Evolutionary conservation across 306 rosid genomes (phyloP), one percentile per base, ranked within the genome.

Genomic region (Quercus variabilis): DNA sequence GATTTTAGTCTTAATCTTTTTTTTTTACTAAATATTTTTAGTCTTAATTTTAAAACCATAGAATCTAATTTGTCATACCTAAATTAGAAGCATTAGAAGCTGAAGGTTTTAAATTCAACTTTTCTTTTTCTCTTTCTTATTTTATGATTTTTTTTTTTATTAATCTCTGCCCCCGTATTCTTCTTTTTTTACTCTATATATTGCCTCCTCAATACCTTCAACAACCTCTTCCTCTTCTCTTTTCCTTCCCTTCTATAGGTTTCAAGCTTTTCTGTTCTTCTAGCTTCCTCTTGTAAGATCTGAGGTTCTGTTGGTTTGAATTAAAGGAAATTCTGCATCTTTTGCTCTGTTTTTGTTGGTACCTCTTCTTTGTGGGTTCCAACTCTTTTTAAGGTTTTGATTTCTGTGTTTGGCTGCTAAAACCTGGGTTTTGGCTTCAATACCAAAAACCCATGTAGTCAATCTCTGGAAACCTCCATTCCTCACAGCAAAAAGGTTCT

Each of bases 101-200:
- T 8, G 46, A 41, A 41, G 46, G 46, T 8, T 41, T 41, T 41
- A 2, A 41, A 41, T 8, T 41, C 2, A 41, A 41, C 62, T 76
- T 31, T 65, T 76, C 69, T 35, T 58, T 20, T 10, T 1, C 2
- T 69, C 26, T 1, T 23, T 1, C 2, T 72, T 35, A 2, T 59
- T 77, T 72, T 15, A 41, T 41, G 11, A 41, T 41, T 41, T 7
- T 8, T 41, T 33, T 38, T 7, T 6, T 6, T 6, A 41, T 4
- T 33, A 25, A 56, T 28, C 54, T 49, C 17, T 49, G 17, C 17
- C 54, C 25, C 35, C 15, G 20, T 12, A 51, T 79, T 74, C 55
- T 55, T 4, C 28, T 51, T 52, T 31, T 26, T 67, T 78, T 64
- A n/a, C 74, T 80, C 89, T 93, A 88, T 93, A 93, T 74, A 93